Evolutionary conservation across 208 protist species (phyloP), one percentile per base, ranked within the genome.

Genomic region (Leishmania arabica): DNA sequence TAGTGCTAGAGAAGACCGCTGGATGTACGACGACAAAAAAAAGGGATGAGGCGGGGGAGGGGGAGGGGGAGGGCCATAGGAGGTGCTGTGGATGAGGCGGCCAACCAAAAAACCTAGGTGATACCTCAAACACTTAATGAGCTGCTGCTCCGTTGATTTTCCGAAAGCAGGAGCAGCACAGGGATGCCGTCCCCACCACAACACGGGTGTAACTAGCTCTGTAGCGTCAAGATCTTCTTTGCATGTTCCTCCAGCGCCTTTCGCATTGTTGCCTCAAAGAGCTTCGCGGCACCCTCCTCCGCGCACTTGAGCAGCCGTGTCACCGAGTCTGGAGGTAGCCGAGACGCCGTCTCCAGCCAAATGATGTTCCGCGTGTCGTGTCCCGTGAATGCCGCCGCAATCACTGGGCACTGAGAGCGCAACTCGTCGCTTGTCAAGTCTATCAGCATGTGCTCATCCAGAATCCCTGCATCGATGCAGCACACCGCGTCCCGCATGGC

Each of bases 401-500:
- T 83, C 37, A 90, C 70, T 3, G 93, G 87, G 65, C 92, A 96
- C 72, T 96, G 86, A 21, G 93, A 94, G 64, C 90, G 92, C 62
- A 96, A 75, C 78, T 97, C 93, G 9, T 95, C 91, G 34, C 85
- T 90, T 0, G 92, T 96, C 45, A 97, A 78, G 72, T 97, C 95
- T 0, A 95, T 81, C 56, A 97, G 79, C 15, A 94, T 79, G n/a
- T 89, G 80, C 45, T 85, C 84, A 58, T 97, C 92, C 3, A 97
- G 80, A 9, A 93, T 60, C 17, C 93, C 95, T 21, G 90, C 95
- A 65, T 88, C 93, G 42, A 90, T 85, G 65, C 88, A 88, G 69
- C 85, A 93, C 40, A 97, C 91, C 1, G 89, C 84, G 75, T 95
- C 93, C 21, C 92, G 90, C 93, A 98, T 97, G 1, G 93, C 91